These are phyloP conservation scores for Phlyctochytrium arcticum DNA, from an alignment of 192 early-diverging fungal genomes.

Conservation along the genomic window DNA sequence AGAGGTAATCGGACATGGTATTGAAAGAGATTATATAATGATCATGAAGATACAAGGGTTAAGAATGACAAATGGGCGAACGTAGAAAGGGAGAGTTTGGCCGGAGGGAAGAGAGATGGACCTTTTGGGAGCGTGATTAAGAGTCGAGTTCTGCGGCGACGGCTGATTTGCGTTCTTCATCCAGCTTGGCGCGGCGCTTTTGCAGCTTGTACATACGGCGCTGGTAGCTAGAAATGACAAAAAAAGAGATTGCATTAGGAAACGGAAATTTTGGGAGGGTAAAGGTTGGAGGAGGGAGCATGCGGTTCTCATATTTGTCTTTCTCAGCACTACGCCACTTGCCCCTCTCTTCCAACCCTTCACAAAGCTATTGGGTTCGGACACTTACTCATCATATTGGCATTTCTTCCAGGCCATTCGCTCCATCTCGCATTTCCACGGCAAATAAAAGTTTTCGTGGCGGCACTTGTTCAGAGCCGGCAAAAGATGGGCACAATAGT, in stretches of 20 bases:
- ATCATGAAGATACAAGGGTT: too few species aligned
- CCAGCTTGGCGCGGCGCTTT: constrained; percentile 17
- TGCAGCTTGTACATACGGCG: constrained; percentile 24
- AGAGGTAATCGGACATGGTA: too few species aligned
- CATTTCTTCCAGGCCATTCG: constrained; percentile 88
- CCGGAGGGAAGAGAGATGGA: too few species aligned
- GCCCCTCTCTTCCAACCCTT: neutral
- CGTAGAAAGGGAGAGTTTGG: too few species aligned
- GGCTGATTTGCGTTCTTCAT: neutral
- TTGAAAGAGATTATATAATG: too few species aligned
- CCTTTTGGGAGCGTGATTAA: too few species aligned
- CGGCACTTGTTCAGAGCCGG: constrained; percentile 92
- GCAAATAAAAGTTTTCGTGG: constrained; percentile 75
- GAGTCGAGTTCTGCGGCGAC: neutral
- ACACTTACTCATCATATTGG: constrained; percentile 82
- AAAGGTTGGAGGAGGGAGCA: too few species aligned
- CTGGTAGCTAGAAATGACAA: constrained; percentile 15
- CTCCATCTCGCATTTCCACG: constrained; percentile 92
- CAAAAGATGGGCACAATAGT: constrained; percentile 91
- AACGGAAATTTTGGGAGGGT: neutral
- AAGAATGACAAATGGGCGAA: too few species aligned
- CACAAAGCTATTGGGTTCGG: too few species aligned
- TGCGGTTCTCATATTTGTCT: too few species aligned
- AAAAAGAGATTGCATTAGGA: too few species aligned
- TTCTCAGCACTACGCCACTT: neutral